Evolutionary conservation across 2,329 filamentous ascomycete genomes (phyloP), one percentile per base, ranked within the genome.

Genomic region (Aureobasidium subglaciale): DNA sequence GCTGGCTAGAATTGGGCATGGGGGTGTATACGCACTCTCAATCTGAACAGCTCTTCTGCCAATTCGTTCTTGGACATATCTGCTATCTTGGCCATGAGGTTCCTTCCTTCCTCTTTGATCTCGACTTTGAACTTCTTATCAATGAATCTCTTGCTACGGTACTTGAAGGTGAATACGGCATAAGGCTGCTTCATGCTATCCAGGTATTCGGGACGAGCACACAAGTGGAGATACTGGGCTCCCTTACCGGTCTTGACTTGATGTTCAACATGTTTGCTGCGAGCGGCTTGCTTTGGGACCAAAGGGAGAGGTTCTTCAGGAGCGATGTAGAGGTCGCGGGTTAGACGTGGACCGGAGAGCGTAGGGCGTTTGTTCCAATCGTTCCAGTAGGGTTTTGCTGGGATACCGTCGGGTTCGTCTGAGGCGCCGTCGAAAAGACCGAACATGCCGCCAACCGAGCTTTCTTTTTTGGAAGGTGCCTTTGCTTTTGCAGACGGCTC

Each of bases 161-260:
- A 77, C 53, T 73, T 73, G 68, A 77, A 78, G n/a, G 68, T 67
- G 61, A 78, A 77, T 10, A 77, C 70, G 0, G 74, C 75, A 57
- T 75, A 77, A 22, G 72, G 71, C 42, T 60, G 54, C 13, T 65
- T 59, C 62, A 71, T 65, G 0, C 58, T 53, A 59, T 77, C 75
- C 5, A 76, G 38, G 57, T 77, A 77, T 35, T 67, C 63, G 2
- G 74, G 74, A 4, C 68, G 59, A 1, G 63, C 63, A 0, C 68
- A 59, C 0, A 62, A 61, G 58, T 77, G 74, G 1, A 63, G 59
- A 56, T 76, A 76, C 15, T 62, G 56, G 1, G 63, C 66, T 1
- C 70, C 72, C 53, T 63, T 63, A 11, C 73, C 72, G 0, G 63
- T 60, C 16, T 61, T 63, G 1, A 71, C 68, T 52, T 70, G 65